Evolutionary conservation across 1,284 basidiomycete species (phyloP).

Genomic region (Ceratobasidium theobromae): DNA sequence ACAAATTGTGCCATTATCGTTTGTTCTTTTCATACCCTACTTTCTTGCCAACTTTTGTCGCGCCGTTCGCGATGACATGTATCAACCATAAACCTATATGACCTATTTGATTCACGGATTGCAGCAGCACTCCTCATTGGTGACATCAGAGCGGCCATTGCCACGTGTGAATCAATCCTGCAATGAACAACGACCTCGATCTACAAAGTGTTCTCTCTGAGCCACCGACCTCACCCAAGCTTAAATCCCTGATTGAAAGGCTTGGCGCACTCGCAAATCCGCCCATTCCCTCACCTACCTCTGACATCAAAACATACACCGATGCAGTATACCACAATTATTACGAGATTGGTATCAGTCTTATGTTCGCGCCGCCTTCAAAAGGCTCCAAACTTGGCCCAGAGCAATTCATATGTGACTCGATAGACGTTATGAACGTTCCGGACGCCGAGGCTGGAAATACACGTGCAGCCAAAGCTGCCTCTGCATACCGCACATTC

Average conservation of each 20-base stretch:
- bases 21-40: constrained; percentile 30
- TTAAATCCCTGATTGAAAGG: constrained; percentile 7
- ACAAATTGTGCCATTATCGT: constrained; percentile 32
- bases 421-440: constrained; percentile 76
- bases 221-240: constrained; percentile 12
- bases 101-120: constrained; percentile 30
- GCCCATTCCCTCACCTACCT: constrained; percentile 40
- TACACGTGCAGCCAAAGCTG: constrained; percentile 18
- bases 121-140: background rate
- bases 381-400: constrained; percentile 59
- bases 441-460: constrained; percentile 12
- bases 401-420: constrained; percentile 27
- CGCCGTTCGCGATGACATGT: constrained; percentile 26
- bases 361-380: constrained; percentile 61
- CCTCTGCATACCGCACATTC: constrained; percentile 54
- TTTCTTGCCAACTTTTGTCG: constrained; percentile 21
- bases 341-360: constrained; percentile 70
- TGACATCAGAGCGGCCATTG: background rate
- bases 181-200: constrained; percentile 28
- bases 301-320: constrained; percentile 73
- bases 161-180: constrained; percentile 7
- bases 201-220: constrained; percentile 19
- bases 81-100: constrained; percentile 33
- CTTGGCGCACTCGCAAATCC: constrained; percentile 7
- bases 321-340: constrained; percentile 87